Evolutionary conservation across 176 grass and related monocot species (phyloP).

Genomic region (Rhynchospora pubera): DNA sequence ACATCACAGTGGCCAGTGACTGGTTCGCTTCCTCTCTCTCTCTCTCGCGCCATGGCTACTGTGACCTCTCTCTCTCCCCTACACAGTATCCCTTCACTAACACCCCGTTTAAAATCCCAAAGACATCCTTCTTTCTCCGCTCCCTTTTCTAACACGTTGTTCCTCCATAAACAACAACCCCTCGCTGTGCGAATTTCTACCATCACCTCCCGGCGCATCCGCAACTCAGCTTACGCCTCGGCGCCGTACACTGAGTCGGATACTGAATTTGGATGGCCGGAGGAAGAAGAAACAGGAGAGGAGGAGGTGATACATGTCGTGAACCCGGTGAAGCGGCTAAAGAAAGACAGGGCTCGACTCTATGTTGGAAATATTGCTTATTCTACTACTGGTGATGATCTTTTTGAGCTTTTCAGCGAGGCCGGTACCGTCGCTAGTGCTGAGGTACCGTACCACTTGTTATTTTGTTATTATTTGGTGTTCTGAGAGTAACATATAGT

Average conservation of each 20-base stretch:
- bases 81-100: not conserved
- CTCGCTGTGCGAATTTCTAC: not conserved
- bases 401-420: slow-evolving; percentile 55
- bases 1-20: too few species aligned
- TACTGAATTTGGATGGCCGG: not conserved
- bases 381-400: slow-evolving; percentile 50
- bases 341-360: slow-evolving; percentile 49
- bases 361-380: slow-evolving; percentile 86
- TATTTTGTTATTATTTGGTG: not conserved
- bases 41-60: slow-evolving; percentile 28
- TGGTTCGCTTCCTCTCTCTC: not conserved
- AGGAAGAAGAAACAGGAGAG: slow-evolving; percentile 11
- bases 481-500: not conserved
- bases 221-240: slow-evolving; percentile 6
- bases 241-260: slow-evolving; percentile 24
- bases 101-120: not conserved
- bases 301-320: slow-evolving; percentile 17
- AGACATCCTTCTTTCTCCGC: not conserved
- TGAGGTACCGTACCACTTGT: slow-evolving; percentile 38
- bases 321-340: slow-evolving; percentile 30
- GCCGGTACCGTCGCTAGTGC: slow-evolving; percentile 59
- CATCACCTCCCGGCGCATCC: not conserved
- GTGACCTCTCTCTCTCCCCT: slow-evolving; percentile 1
- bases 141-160: not conserved
- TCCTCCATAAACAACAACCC: not conserved